Base-by-base conservation (phyloP, 768 basidiomycete species). In the Collybiopsis confluens region DNA sequence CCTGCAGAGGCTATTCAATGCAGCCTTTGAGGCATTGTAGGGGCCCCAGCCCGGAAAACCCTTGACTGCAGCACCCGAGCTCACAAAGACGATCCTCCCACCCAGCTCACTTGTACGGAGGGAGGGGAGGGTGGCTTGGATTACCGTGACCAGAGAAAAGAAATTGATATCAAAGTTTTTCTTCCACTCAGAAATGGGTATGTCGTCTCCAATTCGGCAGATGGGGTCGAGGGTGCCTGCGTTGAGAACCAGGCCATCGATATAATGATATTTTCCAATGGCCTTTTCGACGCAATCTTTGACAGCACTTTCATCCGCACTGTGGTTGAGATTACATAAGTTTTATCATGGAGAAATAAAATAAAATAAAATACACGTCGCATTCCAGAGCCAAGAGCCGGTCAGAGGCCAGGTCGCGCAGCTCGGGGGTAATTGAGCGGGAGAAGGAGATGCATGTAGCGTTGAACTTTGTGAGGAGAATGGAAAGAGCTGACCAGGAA, bases 1-100 rank as follows among this genome's bases (percentile, higher is more conserved):
- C 90, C 88, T 80, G 71, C 83, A 85, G 40, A 97, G 72, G 20
- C 86, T 88, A 67, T 95, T 97, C 83, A 93, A 76, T 1, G 92
- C 92, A 1, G 95, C 92, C 67, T 98, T 95, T 54, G 80, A 75
- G 10, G 93, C 86, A 56, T 81, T 89, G 66, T 92, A 92, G 1
- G 88, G 80, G 1, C 82, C 91, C 91, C 90, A 96, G 2, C 82
- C 86, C 5, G 81, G 67, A 1, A 67, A 77, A 15, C 77, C 80
- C 47, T 85, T 84, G 15, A 79, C 76, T 8, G 92, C 88, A 9
- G 91, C 86, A 10, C 94, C 95, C 15, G 90, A 93, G 62, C 90
- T 92, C 38, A 95, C 77, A 57, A 96, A 86, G 24, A 97, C 76
- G 45, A 96, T 75, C 52, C 78, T 76, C 1, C 89, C 91, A 20